A percentile compares a stretch with the other conserved stretches of the same genome.
Evolutionary conservation across 257 asterid genomes (phyloP).

Genomic region (Solanum piurae): DNA sequence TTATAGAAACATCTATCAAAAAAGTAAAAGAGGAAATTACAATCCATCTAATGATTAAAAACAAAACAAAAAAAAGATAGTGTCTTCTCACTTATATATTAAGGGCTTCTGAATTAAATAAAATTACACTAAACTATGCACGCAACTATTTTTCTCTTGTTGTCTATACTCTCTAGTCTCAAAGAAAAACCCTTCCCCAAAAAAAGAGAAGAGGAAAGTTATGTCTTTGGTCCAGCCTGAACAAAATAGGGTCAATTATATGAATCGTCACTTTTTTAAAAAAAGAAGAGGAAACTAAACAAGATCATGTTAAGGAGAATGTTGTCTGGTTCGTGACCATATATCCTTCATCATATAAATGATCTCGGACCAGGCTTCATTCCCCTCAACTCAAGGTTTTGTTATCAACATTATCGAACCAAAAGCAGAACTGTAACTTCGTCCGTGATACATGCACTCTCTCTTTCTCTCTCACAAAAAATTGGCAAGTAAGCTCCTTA

Average conservation of each 20-base stretch:
- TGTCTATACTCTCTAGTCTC: background rate
- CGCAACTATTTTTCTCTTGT: background rate
- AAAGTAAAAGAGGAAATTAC: background rate
- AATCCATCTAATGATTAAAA: background rate
- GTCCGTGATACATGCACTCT: background rate
- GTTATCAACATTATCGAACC: background rate
- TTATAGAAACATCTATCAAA: background rate
- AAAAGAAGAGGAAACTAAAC: background rate
- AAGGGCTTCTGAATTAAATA: background rate
- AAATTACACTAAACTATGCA: background rate
- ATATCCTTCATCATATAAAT: background rate
- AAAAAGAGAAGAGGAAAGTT: background rate
- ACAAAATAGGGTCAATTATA: background rate
- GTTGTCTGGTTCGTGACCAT: conserved; percentile 1
- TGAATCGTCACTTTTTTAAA: background rate
- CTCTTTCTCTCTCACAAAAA: background rate
- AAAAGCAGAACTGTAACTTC: background rate
- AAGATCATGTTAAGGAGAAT: background rate
- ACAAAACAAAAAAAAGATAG: background rate
- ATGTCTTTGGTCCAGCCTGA: background rate
- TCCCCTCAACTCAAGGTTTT: background rate
- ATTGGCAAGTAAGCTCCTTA: background rate
- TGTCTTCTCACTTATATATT: background rate
- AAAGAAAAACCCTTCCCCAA: background rate
- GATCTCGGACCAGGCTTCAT: conserved; percentile 7